Evolutionary conservation across 2,329 filamentous ascomycete species (phyloP), one percentile per base, ranked within the genome.

Genomic region (Didymosphaeria variabile): DNA sequence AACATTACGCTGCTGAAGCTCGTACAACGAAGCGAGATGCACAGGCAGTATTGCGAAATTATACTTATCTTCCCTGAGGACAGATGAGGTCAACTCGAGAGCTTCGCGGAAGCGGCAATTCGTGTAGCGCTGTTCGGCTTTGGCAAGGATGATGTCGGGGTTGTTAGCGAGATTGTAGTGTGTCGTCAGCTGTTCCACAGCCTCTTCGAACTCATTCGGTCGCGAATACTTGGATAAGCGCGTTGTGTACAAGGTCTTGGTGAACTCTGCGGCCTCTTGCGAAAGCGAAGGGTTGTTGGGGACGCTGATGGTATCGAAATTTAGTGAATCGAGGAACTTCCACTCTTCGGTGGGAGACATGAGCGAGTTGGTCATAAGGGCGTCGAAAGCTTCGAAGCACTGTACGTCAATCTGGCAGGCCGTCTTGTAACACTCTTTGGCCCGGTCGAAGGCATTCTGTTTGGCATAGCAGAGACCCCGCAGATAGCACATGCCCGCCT

Each of bases 341-440:
- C 94, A 92, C 76, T 97, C 94, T 78, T 97, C 94, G 38, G 92
- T 89, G 0, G 94, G 93, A 23, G 88, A 88, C 87, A 99, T 91
- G 63, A 99, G 85, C 21, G 92, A 92, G 80, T 99, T 99, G 81
- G 93, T 93, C 89, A 98, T 97, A 58, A 99, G 86, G 81, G 98
- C 94, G 71, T 97, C 94, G 74, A 99, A 98, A 0, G 95, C 95
- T 79, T 99, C 95, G 75, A 97, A 98, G 80, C 95, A 99, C 78
- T 97, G 94, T 3, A 98, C 94, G 75, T 99, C 95, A 73, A 99
- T 97, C 63, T 92, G 89, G 49, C 98, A 93, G 1, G 95, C 95
- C 72, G 97, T 93, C 81, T 97, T 98, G 85, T 98, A 99, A 81
- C 95, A 98, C 72, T 98, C 94, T 78, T 97, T 97, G 55, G 95